Evolutionary conservation across 148 eudicot genomes (phyloP), one percentile per base, ranked within the genome.

Genomic region (Rhododendron ferrugineum): DNA sequence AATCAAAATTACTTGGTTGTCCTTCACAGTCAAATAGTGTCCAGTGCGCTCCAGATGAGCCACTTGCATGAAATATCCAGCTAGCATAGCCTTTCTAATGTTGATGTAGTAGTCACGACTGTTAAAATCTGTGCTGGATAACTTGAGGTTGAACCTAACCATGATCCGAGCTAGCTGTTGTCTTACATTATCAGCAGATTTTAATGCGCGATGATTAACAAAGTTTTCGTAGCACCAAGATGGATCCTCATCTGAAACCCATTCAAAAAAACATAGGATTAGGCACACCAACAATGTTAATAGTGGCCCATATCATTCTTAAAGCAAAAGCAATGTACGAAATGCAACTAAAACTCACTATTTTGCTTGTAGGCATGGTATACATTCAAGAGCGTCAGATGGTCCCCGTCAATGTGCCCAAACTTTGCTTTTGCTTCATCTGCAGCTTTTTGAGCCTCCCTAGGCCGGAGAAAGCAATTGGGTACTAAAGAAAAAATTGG

Each of bases 391-490:
- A 97, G 92, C 20, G 98, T 95, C 26, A 95, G 94, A 85, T 97
- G 99, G 90, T 97, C 99, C 78, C 99, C 99, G 80, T 97, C 99
- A 78, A 94, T 94, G 89, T 97, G 99, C 37, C 92, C 95, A 85
- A 94, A 93, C 87, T 94, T 91, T 82, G 97, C 92, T 92, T 94
- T 94, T 52, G 97, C 95, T 93, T 94, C 97, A 88, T 94, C 97
- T 82, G 99, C 98, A 88, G 98, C 98, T 91, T 97, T 97, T 89
- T 97, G 99, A 86, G 99, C 99, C 91, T 95, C 99, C 88, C 96
- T 94, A 90, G 99, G 98, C 99, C 99, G 95, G 93, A 95, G 91
- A 93, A 97, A 97, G 98, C 99, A 97, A 91, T 97, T 97, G 98
- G 99, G 99, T 95, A 95, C 99, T 97, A 97, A 85, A 95, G 95